phyloP scores from a whole-genome alignment of 1,139 yeast genomes.

The Yamadazyma sp. region DNA sequence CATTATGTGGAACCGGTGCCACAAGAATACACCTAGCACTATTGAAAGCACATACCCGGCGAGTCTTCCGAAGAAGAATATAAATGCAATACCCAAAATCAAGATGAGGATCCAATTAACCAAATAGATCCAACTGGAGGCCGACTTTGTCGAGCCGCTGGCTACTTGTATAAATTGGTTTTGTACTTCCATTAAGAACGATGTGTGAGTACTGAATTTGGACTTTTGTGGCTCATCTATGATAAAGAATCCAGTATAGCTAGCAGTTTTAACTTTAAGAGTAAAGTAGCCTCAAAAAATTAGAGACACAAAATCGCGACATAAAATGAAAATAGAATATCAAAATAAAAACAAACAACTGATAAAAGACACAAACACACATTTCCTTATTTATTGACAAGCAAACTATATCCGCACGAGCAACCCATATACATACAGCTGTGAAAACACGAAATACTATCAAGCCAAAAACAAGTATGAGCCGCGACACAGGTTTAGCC shows the following conservation, averaged over 20 bases:
- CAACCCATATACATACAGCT: too few species aligned
- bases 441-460: background rate
- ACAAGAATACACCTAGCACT: slow-evolving; percentile 53
- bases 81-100: slow-evolving; percentile 58
- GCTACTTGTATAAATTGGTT: slow-evolving; percentile 17
- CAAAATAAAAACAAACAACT: background rate
- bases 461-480: background rate
- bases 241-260: background rate
- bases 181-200: slow-evolving; percentile 14
- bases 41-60: slow-evolving; percentile 63
- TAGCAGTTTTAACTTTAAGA: too few species aligned
- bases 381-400: too few species aligned
- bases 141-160: slow-evolving; percentile 16
- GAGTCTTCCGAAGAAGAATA: slow-evolving; percentile 76
- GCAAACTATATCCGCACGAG: too few species aligned
- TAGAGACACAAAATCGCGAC: too few species aligned
- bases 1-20: slow-evolving; percentile 59
- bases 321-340: too few species aligned
- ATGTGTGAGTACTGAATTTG: background rate
- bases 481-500: background rate
- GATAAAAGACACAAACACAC: background rate
- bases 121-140: slow-evolving; percentile 66
- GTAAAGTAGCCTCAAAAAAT: too few species aligned
- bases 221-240: background rate
- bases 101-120: slow-evolving; percentile 78